A percentile compares a stretch with the other conserved stretches of the same genome.
phyloP scores from a whole-genome alignment of 1,284 basidiomycete genomes.

The Rhodotorula sp. region DNA sequence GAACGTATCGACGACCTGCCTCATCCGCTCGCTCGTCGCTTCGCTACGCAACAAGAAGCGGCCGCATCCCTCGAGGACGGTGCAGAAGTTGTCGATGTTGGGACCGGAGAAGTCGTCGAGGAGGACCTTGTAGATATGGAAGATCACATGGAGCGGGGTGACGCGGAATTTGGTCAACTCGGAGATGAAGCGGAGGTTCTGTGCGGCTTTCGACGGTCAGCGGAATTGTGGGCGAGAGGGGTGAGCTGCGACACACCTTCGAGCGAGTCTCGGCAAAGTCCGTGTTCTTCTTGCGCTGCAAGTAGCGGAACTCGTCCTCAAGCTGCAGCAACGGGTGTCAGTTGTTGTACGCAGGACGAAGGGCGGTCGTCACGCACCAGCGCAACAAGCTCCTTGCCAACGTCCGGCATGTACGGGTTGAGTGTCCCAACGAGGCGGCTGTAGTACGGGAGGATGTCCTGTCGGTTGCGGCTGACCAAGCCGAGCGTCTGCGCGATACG shows the following conservation, averaged over 20 bases:
- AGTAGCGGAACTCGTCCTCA: conserved; percentile 92
- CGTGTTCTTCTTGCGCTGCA: conserved; percentile 91
- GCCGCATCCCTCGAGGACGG: conserved; percentile 90
- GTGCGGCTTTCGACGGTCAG: conserved; percentile 4
- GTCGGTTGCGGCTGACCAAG: conserved; percentile 81
- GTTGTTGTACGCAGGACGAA: no score
- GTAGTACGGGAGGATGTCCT: conserved; percentile 90
- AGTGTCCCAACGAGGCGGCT: conserved; percentile 83
- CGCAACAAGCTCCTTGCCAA: conserved; percentile 76
- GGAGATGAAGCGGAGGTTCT: conserved; percentile 86
- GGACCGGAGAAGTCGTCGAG: conserved; percentile 89
- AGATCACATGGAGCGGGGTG: conserved; percentile 85
- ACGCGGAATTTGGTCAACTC: conserved; percentile 94
- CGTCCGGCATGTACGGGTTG: conserved; percentile 88
- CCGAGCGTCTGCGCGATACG: conserved; percentile 74
- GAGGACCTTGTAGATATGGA: conserved; percentile 95
- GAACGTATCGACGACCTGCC: conserved; percentile 79
- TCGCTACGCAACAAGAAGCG: conserved; percentile 84
- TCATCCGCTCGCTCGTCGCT: conserved; percentile 79
- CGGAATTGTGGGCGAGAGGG: neutral
- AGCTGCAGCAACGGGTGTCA: conserved; percentile 57
- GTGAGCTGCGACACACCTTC: conserved; percentile 59
- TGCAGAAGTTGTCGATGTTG: conserved; percentile 90
- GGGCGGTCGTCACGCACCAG: conserved; percentile 52
- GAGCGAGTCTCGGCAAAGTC: conserved; percentile 79